Base-by-base conservation (phyloP, 1,284 basidiomycete species). In the Apiotrichum laibachii region DNA sequence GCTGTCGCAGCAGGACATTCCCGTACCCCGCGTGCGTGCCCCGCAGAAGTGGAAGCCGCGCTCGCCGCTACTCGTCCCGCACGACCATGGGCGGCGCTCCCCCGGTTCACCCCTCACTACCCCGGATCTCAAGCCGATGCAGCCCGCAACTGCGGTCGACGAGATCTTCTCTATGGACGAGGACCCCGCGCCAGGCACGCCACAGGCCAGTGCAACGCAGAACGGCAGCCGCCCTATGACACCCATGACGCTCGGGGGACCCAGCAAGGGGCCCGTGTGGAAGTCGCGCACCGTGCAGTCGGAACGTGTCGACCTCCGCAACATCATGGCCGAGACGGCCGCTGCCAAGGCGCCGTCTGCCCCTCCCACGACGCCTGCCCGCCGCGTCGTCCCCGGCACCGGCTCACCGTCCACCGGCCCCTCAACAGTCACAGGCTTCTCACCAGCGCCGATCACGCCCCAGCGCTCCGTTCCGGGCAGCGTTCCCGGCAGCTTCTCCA, bases 1-100 rank as follows among this genome's bases (percentile, higher is more conserved):
- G 89, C 76, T 94, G n/a, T 83, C 82, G 1, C 63, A 83, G 48
- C 86, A 94, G 69, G 94, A 97, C 75, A 82, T 96, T 39, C 91
- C 93, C 0, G 77, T 79, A 31, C 84, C 85, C 0, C 81, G 90
- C 48, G 73, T 86, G 11, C 82, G 83, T 13, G 72, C 39, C 66
- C 65, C 73, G 8, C 72, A 64, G 50, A 71, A 65, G 26, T 73
- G 75, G 47, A 80, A 78, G 60, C 79, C 79, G 42, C 77, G 79
- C 5, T 82, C 81, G 5, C 77, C 82, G 10, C 81, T 78, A 62
- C 61, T 84, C 9, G 84, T 82, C 0, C 83, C 86, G 0, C 77
- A 81, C 42, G 67, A 75, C 50, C 67, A 73, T 11, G 64, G 70
- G 26, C 67, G 67, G 26, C 70, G 71, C 9, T 46, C 47, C 5